Evolutionary conservation across 257 asterid genomes (phyloP).

Genomic region (Solanum tarijense): DNA sequence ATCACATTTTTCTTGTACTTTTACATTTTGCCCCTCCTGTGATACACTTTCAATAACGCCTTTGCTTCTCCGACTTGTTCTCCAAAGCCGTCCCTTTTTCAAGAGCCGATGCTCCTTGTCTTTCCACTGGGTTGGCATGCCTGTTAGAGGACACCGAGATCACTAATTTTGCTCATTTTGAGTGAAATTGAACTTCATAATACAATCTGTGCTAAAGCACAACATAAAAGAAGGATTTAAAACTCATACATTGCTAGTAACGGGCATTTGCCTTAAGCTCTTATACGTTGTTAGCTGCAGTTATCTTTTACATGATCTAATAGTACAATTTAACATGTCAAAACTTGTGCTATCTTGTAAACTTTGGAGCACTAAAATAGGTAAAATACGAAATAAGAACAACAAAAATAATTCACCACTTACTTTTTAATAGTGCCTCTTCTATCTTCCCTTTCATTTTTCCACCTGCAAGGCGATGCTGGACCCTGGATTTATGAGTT

Average conservation of each 20-base stretch:
- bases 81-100: neutral
- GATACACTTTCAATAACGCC: neutral
- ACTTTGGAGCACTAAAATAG: neutral
- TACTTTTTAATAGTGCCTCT: neutral
- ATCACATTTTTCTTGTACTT: neutral
- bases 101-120: neutral
- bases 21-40: neutral
- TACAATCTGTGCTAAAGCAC: neutral
- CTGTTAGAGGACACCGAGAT: neutral
- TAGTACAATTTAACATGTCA: neutral
- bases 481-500: neutral
- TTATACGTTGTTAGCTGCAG: neutral
- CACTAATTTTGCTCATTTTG: neutral
- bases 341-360: neutral
- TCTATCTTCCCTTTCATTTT: neutral
- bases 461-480: neutral
- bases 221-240: neutral
- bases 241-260: neutral
- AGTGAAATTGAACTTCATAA: neutral
- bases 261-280: neutral
- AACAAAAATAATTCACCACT: neutral
- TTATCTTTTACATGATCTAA: neutral
- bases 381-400: neutral
- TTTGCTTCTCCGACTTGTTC: neutral
- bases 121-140: neutral